Evolutionary conservation across 1,284 basidiomycete species (phyloP), one percentile per base, ranked within the genome.

Genomic region (Cutaneotrichosporon spelunceum): DNA sequence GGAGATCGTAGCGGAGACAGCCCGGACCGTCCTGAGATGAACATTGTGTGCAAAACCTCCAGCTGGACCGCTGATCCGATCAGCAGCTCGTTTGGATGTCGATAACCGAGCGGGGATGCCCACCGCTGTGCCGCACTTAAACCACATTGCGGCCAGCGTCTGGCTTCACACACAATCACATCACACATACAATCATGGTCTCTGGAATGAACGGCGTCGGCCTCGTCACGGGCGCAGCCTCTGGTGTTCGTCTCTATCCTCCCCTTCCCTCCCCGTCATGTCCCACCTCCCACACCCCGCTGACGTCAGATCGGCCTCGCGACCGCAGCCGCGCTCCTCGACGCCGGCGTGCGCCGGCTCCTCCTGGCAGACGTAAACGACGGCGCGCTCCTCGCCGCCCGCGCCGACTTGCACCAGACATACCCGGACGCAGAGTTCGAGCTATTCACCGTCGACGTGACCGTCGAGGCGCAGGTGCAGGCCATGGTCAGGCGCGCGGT

Each of bases 171-270:
- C 39, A 42, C 39, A 42, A 5, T 42, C 19, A 0, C 4, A 16
- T 19, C 19, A 42, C 16, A 19, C 7, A 16, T 16, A 8, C 39
- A 42, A 42, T 42, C 19, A n/a, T 9, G 16, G n/a, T n/a, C 39
- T 6, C 39, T 42, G 16, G 16, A 42, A 19, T 56, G 54, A 56
- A 49, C 47, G 67, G 67, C 29, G 67, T 68, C 21, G 67, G 63
- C 6, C 59, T 68, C 24, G 61, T 68, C 39, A 68, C 67, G 1
- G 67, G 67, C 30, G 67, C 47, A 13, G 65, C 65, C 1, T 68
- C 67, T 3, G 67, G 67, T n/a, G 65, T 66, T 30, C 52, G 63
- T 33, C 36, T 47, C 19, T 7, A 27, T 14, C 10, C 21, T n/a
- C n/a, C n/a, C n/a, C n/a, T n/a, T n/a, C n/a, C n/a, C n/a, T n/a